Evolutionary conservation across 78 protist genomes (phyloP), one percentile per base, ranked within the genome.

Genomic region (Blattamonas nauphoetae): DNA sequence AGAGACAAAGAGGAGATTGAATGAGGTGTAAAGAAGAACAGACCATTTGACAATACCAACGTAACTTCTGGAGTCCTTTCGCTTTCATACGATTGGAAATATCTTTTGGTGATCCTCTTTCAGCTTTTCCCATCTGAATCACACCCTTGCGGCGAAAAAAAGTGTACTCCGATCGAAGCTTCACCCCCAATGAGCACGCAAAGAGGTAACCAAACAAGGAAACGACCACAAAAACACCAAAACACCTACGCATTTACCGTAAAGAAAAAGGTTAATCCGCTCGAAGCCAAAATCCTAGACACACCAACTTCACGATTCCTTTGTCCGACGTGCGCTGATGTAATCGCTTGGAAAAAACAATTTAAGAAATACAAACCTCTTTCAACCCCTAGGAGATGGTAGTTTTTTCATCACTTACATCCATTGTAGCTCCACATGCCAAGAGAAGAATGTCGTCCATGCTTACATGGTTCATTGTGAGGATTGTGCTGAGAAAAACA

Each of bases 41-140:
- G 21, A 55, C 71, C 71, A 55, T 21, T 11, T 79, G 43, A 79
- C 83, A 79, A 79, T 79, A 79, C 83, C 83, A 79, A 32, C 21
- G 6, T 11, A 79, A 79, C 83, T 79, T 79, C 41, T 79, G 83
- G 45, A 79, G 83, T 32, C 83, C 83, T 21, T 79, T 79, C 32
- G 21, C 43, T 21, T 79, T 79, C 41, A 79, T 79, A 21, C 83
- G 83, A 21, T 79, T 79, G 42, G 83, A n/a, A 6, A 79, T 6
- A 6, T 21, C 83, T 79, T 79, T 79, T 4, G 83, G 83, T 21
- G 83, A 55, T 21, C 71, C 71, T 29, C 71, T 11, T 55, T 55
- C 71, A 29, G 71, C 71, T 55, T 55, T 55, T 55, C 71, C 71
- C 71, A 55, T 55, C 21, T 55, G 71, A 55, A n/a, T n/a, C n/a